Evolutionary conservation across 768 basidiomycete species (phyloP).

Genomic region (Termitomyces sp.): DNA sequence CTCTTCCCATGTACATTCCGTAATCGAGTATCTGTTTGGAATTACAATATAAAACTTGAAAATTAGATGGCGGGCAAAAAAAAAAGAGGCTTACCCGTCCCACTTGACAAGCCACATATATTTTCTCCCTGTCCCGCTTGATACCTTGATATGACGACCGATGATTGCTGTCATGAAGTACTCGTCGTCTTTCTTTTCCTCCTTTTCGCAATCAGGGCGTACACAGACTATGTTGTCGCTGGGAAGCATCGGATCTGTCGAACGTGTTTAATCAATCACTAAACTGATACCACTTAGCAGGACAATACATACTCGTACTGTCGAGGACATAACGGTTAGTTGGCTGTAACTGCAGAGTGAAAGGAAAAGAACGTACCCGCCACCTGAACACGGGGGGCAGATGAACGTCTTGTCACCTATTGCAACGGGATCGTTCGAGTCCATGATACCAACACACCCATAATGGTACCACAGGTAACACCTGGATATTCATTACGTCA

Average conservation of each 20-base stretch:
- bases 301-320: slow-evolving; percentile 12
- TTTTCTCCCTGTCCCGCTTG: slow-evolving; percentile 16
- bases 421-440: slow-evolving; percentile 28
- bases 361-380: slow-evolving; percentile 20
- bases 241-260: slow-evolving; percentile 8
- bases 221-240: slow-evolving; percentile 13
- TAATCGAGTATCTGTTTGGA: slow-evolving; percentile 23
- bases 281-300: neutral
- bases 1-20: slow-evolving; percentile 31
- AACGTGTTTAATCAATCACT: neutral
- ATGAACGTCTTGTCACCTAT: slow-evolving; percentile 23
- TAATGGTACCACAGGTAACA: slow-evolving; percentile 47
- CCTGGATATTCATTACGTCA: slow-evolving; percentile 15
- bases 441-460: slow-evolving; percentile 40
- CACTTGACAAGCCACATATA: slow-evolving; percentile 34
- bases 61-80: too few species aligned
- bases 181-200: slow-evolving; percentile 11
- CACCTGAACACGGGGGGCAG: slow-evolving; percentile 36
- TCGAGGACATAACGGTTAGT: neutral
- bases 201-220: slow-evolving; percentile 22
- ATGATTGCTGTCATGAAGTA: slow-evolving; percentile 30
- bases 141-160: slow-evolving; percentile 22
- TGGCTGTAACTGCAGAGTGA: neutral
- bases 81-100: slow-evolving; percentile 26
- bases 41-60: neutral